Percentiles rank a stretch among this genome's conserved stretches.
Conservation (phyloP, 257 asterid genomes). For the Nicotiana tomentosiformis region DNA sequence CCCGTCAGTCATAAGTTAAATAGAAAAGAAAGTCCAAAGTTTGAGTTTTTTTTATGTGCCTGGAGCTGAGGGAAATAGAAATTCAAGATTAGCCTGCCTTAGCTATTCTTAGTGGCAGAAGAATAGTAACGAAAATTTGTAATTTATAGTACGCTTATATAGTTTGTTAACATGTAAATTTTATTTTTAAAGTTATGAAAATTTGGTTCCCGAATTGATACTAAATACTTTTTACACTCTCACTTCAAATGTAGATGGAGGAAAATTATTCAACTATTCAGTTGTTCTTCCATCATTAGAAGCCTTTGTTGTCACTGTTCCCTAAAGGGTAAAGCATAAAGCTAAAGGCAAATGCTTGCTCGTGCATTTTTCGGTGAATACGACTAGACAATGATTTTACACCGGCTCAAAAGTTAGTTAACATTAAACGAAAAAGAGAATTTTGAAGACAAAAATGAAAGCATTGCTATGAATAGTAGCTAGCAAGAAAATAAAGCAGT, state of each 20-base stretch:
- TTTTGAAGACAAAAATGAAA: not conserved
- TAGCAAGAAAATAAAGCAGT: not conserved
- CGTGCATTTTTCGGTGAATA: slow-evolving; percentile 15
- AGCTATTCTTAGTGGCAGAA: too few relatives aligned
- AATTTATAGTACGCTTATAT: too few relatives aligned
- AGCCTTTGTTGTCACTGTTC: not conserved
- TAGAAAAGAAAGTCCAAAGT: too few relatives aligned
- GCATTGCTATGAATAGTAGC: not conserved
- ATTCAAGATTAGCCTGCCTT: too few relatives aligned
- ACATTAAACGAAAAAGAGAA: not conserved
- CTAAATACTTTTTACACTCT: too few relatives aligned
- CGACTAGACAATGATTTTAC: slow-evolving; percentile 12
- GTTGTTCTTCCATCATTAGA: not conserved
- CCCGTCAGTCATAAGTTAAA: too few relatives aligned
- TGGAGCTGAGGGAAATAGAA: too few relatives aligned
- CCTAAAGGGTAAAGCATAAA: not conserved
- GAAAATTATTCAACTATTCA: not conserved
- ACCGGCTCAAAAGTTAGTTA: not conserved
- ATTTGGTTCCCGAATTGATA: too few relatives aligned
- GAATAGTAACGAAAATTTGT: too few relatives aligned
- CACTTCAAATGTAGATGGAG: not conserved
- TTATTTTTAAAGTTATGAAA: too few relatives aligned
- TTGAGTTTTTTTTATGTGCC: too few relatives aligned
- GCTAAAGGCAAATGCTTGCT: slow-evolving; percentile 3
- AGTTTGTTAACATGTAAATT: too few relatives aligned